These are phyloP conservation scores for Elsinoe ampelina DNA, from an alignment of 2,329 filamentous ascomycete species.

Conservation along the genomic window DNA sequence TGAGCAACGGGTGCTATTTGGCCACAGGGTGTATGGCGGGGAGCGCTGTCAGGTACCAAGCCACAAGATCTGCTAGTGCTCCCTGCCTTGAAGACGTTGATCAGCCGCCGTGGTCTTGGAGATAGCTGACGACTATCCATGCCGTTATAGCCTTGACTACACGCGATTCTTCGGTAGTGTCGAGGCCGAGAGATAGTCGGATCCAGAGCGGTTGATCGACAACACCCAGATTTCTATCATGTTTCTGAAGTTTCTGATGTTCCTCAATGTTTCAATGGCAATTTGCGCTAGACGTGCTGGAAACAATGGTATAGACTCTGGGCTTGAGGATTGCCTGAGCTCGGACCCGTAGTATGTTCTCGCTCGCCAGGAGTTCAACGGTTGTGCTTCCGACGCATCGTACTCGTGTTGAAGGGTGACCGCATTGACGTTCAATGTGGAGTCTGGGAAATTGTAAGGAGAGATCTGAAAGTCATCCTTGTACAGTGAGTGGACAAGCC, in stretches of 20 bases:
- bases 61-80: not conserved
- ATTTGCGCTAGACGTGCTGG: not conserved
- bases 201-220: not conserved
- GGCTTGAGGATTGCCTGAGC: not conserved
- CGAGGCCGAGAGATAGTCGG: not conserved
- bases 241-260: not conserved
- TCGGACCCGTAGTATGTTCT: not conserved
- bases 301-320: not conserved
- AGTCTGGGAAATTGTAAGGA: constrained; percentile 6
- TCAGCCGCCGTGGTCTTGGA: not conserved
- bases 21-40: not conserved
- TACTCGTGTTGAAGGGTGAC: not conserved
- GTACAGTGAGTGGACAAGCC: not conserved
- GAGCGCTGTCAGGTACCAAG: not conserved
- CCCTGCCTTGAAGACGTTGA: not conserved
- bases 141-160: not conserved
- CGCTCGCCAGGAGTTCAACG: constrained; percentile 10
- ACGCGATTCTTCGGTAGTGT: constrained; percentile 6
- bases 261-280: constrained; percentile 1
- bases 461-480: not conserved
- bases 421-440: not conserved
- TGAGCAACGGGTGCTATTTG: constrained; percentile 13
- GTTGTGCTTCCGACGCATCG: constrained; percentile 1
- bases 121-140: not conserved
- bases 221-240: not conserved